Evolutionary conservation across 768 basidiomycete species (phyloP).

Genomic region (Leucocoprinus leucothites): DNA sequence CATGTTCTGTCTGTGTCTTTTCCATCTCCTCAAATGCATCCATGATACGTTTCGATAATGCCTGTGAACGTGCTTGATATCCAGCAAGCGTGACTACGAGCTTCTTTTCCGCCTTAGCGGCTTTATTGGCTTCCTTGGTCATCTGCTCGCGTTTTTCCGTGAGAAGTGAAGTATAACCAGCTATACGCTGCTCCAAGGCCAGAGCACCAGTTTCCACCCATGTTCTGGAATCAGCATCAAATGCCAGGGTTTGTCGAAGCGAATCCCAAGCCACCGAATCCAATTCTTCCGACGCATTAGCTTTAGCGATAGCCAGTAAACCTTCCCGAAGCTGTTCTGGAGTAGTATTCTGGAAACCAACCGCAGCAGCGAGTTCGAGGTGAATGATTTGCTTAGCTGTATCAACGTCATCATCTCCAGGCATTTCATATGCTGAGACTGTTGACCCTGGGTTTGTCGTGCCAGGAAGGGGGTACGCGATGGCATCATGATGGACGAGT

Average conservation of each 20-base stretch:
- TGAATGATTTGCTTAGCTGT: conserved; percentile 72
- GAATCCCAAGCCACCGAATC: conserved; percentile 63
- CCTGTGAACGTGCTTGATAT: conserved; percentile 74
- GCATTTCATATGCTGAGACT: conserved; percentile 64
- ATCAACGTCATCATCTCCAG: conserved; percentile 74
- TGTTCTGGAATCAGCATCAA: conserved; percentile 46
- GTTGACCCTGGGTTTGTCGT: conserved; percentile 74
- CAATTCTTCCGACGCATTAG: conserved; percentile 57
- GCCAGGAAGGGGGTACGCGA: conserved; percentile 85
- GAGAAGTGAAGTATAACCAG: conserved; percentile 62
- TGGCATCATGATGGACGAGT: conserved; percentile 84
- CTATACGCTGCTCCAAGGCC: conserved; percentile 53
- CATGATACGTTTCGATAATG: conserved; percentile 58
- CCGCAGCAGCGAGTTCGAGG: conserved; percentile 69
- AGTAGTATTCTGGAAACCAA: conserved; percentile 84
- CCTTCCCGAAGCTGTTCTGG: conserved; percentile 79
- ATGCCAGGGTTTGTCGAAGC: conserved; percentile 59
- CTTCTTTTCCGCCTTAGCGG: conserved; percentile 88
- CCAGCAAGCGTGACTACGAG: conserved; percentile 86
- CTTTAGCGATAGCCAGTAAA: conserved; percentile 58
- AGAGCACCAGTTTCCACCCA: conserved; percentile 71
- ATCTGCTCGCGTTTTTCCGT: conserved; percentile 65
- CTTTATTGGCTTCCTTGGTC: conserved; percentile 77
- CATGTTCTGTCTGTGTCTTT: conserved; percentile 63
- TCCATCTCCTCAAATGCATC: conserved; percentile 73